A percentile compares a stretch with the other conserved stretches of the same genome.
Conservation (phyloP, 2,329 filamentous ascomycete species). For the Colletotrichum trifolii region DNA sequence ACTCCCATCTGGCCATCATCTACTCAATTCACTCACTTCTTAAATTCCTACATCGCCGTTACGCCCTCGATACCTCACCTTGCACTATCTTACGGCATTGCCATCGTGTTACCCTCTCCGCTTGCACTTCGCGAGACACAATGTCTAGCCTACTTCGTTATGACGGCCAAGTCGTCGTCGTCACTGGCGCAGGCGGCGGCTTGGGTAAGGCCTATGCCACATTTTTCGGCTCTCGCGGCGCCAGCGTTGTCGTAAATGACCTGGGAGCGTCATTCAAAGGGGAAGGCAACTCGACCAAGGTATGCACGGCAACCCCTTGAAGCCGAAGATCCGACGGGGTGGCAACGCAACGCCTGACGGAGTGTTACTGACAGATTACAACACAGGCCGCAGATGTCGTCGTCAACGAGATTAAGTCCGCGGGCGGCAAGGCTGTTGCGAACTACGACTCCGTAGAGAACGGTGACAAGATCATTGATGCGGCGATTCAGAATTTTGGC, state of each 20-base stretch:
- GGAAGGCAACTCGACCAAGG: slow-evolving; percentile 88
- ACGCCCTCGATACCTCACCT: neutral
- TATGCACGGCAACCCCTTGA: slow-evolving; percentile 53
- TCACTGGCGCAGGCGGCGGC: slow-evolving; percentile 84
- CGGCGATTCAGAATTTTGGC: slow-evolving; percentile 82
- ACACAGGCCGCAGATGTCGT: slow-evolving; percentile 82
- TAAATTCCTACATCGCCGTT: neutral
- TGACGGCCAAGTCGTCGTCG: slow-evolving; percentile 85
- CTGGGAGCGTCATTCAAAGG: slow-evolving; percentile 93
- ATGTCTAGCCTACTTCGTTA: slow-evolving; percentile 79
- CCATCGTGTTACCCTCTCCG: neutral
- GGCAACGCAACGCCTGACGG: neutral
- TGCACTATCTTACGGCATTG: slow-evolving; percentile 10
- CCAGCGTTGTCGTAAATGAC: slow-evolving; percentile 96
- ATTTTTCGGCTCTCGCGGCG: slow-evolving; percentile 92
- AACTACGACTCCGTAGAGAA: slow-evolving; percentile 97
- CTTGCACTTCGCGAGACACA: slow-evolving; percentile 46
- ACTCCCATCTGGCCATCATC: neutral
- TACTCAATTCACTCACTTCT: neutral
- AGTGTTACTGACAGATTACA: slow-evolving; percentile 39
- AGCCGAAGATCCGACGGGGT: neutral
- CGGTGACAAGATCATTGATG: slow-evolving; percentile 94
- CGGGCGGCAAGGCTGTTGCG: slow-evolving; percentile 94
- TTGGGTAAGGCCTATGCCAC: slow-evolving; percentile 84
- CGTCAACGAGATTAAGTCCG: slow-evolving; percentile 84